phyloP scores from a whole-genome alignment of 345 rosid species.

The Salix viminalis region DNA sequence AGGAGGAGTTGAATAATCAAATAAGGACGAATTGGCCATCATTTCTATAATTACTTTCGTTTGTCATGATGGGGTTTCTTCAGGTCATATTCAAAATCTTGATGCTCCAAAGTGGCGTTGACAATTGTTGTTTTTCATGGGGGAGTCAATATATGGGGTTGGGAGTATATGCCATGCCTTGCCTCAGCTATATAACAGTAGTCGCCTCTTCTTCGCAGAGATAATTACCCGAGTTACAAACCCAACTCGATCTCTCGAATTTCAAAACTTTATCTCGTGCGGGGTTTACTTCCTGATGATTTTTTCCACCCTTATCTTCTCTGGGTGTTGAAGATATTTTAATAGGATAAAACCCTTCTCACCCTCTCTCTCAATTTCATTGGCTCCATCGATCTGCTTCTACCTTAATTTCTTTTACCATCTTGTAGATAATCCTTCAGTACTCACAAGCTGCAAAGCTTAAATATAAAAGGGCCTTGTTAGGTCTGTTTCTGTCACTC shows the following conservation, averaged over 20 bases:
- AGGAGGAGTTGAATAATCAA: background rate
- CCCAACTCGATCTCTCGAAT: background rate
- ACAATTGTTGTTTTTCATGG: conserved; percentile 12
- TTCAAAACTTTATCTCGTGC: background rate
- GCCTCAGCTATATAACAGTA: conserved; percentile 8
- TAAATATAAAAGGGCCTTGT: background rate
- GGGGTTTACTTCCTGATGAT: background rate
- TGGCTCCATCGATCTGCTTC: background rate
- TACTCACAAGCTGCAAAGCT: too few relatives aligned
- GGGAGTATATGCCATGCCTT: background rate
- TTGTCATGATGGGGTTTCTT: background rate
- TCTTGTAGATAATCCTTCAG: too few relatives aligned
- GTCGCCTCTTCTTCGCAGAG: background rate
- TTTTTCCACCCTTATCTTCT: background rate
- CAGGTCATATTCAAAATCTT: conserved; percentile 18
- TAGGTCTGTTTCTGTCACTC: too few relatives aligned
- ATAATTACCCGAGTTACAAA: background rate
- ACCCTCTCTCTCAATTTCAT: background rate
- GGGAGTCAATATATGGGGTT: conserved; percentile 11
- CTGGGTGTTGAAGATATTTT: background rate
- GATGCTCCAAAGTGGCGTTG: conserved; percentile 26
- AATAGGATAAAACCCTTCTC: background rate
- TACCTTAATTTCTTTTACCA: background rate
- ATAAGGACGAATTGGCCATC: background rate
- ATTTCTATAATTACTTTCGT: too few relatives aligned